Evolutionary conservation across 148 eudicot species (phyloP).

Genomic region (Chenopodium berlandieri): DNA sequence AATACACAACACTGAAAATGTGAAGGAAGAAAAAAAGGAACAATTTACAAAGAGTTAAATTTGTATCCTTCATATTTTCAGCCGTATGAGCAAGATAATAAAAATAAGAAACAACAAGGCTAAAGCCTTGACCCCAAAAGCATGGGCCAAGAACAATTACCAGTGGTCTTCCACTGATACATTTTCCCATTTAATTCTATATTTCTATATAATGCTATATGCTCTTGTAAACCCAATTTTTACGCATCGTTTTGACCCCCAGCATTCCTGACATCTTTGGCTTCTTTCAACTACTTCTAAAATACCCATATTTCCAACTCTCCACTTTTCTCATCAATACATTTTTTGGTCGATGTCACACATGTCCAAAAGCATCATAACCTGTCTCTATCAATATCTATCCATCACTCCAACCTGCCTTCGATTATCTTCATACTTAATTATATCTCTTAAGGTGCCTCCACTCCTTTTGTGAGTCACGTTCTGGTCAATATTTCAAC

Average conservation of each 20-base stretch:
- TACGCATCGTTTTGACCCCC: not conserved
- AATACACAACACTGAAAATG: too few species aligned
- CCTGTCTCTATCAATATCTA: too few species aligned
- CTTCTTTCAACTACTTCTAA: not conserved
- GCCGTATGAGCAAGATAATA: not conserved
- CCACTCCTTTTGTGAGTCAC: too few species aligned
- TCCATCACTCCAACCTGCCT: too few species aligned
- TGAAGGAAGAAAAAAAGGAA: not conserved
- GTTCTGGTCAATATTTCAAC: too few species aligned
- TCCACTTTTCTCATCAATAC: not conserved
- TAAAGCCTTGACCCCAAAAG: not conserved
- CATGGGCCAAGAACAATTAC: not conserved
- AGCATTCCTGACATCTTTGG: not conserved
- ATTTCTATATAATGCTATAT: not conserved
- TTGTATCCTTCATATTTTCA: not conserved
- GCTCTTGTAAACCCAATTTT: not conserved
- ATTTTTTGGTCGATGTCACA: not conserved
- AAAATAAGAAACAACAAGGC: not conserved
- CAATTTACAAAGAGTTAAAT: not conserved
- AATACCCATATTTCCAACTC: not conserved
- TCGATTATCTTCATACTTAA: too few species aligned
- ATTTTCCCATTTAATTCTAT: not conserved
- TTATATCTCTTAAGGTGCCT: too few species aligned
- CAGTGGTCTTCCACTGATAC: not conserved
- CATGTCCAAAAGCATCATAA: not conserved